Conservation (phyloP, 768 basidiomycete genomes). For the Exidia glandulosa region DNA sequence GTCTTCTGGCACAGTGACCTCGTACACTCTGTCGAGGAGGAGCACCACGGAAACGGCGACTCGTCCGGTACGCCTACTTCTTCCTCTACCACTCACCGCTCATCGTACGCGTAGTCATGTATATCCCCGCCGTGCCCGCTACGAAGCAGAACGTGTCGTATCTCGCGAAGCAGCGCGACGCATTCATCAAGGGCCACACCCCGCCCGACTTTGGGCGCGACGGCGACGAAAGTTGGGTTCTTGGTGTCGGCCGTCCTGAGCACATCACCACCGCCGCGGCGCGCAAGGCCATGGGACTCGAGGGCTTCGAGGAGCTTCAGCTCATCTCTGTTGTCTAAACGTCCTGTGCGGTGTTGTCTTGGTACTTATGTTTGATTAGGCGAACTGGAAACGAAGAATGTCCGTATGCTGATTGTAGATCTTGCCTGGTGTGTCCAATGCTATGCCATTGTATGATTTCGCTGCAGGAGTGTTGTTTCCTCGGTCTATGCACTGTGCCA, state of each 20-base stretch:
- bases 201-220: conserved; percentile 63
- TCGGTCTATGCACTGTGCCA: too few relatives aligned
- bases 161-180: conserved; percentile 46
- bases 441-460: too few relatives aligned
- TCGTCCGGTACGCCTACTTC: too few relatives aligned
- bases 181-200: conserved; percentile 46
- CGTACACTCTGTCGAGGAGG: conserved; percentile 44
- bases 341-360: too few relatives aligned
- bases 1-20: conserved; percentile 61
- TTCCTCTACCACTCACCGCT: not conserved
- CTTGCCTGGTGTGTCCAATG: too few relatives aligned
- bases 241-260: conserved; percentile 27
- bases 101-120: conserved; percentile 49
- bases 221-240: conserved; percentile 27
- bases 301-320: not conserved
- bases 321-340: not conserved
- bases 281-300: not conserved
- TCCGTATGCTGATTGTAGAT: too few relatives aligned
- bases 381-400: too few relatives aligned
- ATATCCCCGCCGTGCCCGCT: conserved; percentile 61
- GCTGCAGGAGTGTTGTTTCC: too few relatives aligned
- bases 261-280: conserved; percentile 20
- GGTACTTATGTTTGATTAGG: too few relatives aligned
- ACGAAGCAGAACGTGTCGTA: conserved; percentile 54
- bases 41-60: conserved; percentile 34